These are phyloP conservation scores for Fistulifera solaris DNA, from an alignment of 108 stramenopile genomes.

Conservation along the genomic window DNA sequence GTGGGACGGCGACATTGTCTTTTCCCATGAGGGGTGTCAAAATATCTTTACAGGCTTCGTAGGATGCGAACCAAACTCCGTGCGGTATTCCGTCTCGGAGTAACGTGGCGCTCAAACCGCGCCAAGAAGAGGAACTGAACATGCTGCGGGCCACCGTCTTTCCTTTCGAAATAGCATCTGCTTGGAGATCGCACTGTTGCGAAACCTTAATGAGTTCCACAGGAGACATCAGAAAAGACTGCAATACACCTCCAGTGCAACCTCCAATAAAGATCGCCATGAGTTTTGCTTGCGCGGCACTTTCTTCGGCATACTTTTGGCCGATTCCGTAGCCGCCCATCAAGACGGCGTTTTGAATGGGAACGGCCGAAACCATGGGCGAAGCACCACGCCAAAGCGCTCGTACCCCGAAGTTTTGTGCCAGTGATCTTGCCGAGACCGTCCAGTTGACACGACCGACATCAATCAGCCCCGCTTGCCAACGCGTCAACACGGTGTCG, in stretches of 20 bases:
- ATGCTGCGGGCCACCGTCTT: conserved; percentile 10
- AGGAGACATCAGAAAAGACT: conserved; percentile 79
- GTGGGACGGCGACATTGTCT: conserved; percentile 36
- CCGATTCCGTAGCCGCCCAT: conserved; percentile 83
- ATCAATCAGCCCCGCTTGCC: conserved; percentile 38
- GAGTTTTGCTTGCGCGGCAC: conserved; percentile 15
- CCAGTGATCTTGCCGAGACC: conserved; percentile 12
- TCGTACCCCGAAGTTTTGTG: conserved; percentile 29
- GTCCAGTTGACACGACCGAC: conserved; percentile 3
- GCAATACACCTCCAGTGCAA: conserved; percentile 61
- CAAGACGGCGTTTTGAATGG: conserved; percentile 74
- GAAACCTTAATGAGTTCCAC: conserved; percentile 76
- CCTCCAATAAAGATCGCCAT: conserved; percentile 73
- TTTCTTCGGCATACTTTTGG: conserved; percentile 25
- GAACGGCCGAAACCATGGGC: conserved; percentile 76
- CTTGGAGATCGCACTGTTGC: conserved; percentile 37
- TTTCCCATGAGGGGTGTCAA: neutral
- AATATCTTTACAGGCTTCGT: conserved; percentile 36
- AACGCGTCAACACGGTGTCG: conserved; percentile 70
- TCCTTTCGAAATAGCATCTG: conserved; percentile 24
- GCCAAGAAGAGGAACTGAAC: conserved; percentile 25
- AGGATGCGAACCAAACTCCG: conserved; percentile 71
- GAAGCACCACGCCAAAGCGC: conserved; percentile 65
- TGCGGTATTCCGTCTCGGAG: conserved; percentile 73
- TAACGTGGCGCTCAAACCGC: conserved; percentile 69